Evolutionary conservation across 495 filamentous ascomycete species (phyloP).

Genomic region (Glonium stellatum): DNA sequence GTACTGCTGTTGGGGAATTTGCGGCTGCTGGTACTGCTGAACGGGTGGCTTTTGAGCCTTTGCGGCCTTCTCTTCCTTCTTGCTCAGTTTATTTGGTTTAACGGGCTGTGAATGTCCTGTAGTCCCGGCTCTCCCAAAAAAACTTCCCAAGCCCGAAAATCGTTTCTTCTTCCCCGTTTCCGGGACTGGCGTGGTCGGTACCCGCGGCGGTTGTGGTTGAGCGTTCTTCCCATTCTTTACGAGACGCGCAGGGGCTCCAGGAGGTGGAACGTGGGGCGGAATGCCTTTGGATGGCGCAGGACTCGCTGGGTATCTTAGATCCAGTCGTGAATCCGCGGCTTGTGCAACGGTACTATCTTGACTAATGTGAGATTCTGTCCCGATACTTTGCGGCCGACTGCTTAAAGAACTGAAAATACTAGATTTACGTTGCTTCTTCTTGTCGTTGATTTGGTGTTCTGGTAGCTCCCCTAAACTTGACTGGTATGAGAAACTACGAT

Average conservation of each 20-base stretch:
- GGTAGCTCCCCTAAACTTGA: constrained; percentile 16
- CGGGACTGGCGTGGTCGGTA: constrained; percentile 6
- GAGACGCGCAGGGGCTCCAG: constrained; percentile 3
- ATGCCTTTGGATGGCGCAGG: constrained; percentile 23
- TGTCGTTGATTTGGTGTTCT: constrained; percentile 11
- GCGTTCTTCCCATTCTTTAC: background rate
- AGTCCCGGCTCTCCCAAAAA: constrained; percentile 27
- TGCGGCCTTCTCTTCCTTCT: constrained; percentile 24
- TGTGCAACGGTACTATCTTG: constrained; percentile 26
- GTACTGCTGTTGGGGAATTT: constrained; percentile 9
- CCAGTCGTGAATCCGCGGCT: constrained; percentile 22
- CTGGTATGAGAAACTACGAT: constrained; percentile 11
- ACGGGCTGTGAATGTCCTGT: constrained; percentile 7
- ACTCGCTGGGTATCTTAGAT: constrained; percentile 24
- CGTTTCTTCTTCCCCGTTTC: constrained; percentile 44
- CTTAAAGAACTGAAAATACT: constrained; percentile 6
- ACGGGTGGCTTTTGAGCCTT: constrained; percentile 20
- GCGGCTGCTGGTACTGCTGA: constrained; percentile 10
- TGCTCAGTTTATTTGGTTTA: constrained; percentile 15
- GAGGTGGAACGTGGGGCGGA: constrained; percentile 16
- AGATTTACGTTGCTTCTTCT: constrained; percentile 18
- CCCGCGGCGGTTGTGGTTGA: constrained; percentile 10
- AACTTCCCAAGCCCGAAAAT: constrained; percentile 40
- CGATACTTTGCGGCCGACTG: constrained; percentile 20
- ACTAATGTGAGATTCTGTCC: constrained; percentile 25